phyloP scores from a whole-genome alignment of 139 green algal genomes.

The Tetraselmis chui region DNA sequence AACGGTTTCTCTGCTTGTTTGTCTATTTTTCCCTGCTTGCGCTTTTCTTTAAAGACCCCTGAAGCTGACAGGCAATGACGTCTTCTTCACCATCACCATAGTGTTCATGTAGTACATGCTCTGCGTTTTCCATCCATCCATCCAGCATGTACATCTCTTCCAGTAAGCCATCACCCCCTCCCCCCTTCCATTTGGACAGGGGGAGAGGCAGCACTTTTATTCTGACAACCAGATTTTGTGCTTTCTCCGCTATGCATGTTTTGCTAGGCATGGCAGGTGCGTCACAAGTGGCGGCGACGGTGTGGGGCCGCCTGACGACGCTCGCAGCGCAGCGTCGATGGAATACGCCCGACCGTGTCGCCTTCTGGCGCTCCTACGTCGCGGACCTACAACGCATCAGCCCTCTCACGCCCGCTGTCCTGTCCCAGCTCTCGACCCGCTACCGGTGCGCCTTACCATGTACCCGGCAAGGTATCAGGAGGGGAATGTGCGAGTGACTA shows the following conservation, averaged over 20 bases:
- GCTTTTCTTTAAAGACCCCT: no score
- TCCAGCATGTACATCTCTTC: no score
- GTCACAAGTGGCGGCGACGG: neutral
- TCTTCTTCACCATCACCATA: neutral
- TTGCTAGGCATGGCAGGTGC: neutral
- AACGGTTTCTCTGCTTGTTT: no score
- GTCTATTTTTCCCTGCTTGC: no score
- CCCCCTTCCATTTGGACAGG: no score
- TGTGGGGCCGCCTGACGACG: neutral
- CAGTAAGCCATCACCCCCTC: no score
- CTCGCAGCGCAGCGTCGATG: neutral
- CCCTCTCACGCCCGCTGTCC: neutral
- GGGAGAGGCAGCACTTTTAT: no score
- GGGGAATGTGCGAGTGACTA: no score
- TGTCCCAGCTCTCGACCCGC: neutral
- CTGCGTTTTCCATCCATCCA: neutral
- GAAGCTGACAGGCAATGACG: no score
- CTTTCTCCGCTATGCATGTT: neutral
- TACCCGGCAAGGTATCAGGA: neutral
- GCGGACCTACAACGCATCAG: neutral
- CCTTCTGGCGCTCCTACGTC: neutral
- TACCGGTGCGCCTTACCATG: neutral
- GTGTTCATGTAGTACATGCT: neutral
- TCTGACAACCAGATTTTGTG: neutral
- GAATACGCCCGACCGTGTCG: neutral